Base-by-base conservation (phyloP, 73 alveolate genomes). In the Uronychia setigera region DNA sequence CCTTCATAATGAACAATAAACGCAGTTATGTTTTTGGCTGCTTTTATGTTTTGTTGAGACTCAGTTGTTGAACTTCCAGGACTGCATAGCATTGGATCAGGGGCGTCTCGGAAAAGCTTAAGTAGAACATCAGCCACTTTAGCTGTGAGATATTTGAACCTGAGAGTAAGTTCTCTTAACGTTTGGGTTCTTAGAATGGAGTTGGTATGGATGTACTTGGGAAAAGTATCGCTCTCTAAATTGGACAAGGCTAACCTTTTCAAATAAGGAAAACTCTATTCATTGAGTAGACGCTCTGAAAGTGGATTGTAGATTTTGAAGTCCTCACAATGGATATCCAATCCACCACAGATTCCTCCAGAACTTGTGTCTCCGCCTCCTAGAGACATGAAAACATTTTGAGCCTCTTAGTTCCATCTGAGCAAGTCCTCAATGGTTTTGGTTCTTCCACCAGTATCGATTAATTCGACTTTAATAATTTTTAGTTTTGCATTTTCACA, bases 261-360 rank as follows among this genome's bases (percentile, higher is more conserved):
- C 26, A 82, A 29, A 26, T 60, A 26, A 29, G 32, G 79, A 30
- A 28, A 29, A 14, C 58, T 60, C 32, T 33, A 60, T 1, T 30
- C 32, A 1, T 67, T 75, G 26, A 82, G 25, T 32, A 60, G 67
- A 9, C 59, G n/a, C 34, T 82, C 89, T 29, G 26, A 60, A 9
- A 67, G 57, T 26, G 89, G 89, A 31, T 82, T 82, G 35, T 29
- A 82, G 0, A 82, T 67, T 67, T 82, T 82, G 59, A 60, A 82
- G 32, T 82, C 89, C 30, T 82, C n/a, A n/a, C n/a, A n/a, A n/a
- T n/a, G n/a, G n/a, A n/a, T n/a, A n/a, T n/a, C n/a, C n/a, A n/a
- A n/a, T n/a, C n/a, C n/a, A n/a, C n/a, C n/a, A n/a, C n/a, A n/a
- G n/a, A n/a, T n/a, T n/a, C n/a, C n/a, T n/a, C n/a, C n/a, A n/a